Percentiles rank a stretch among this genome's conserved stretches.
These are phyloP conservation scores for Aspergillus incahuasiensis DNA, from an alignment of 495 filamentous ascomycete genomes.

Conservation along the genomic window DNA sequence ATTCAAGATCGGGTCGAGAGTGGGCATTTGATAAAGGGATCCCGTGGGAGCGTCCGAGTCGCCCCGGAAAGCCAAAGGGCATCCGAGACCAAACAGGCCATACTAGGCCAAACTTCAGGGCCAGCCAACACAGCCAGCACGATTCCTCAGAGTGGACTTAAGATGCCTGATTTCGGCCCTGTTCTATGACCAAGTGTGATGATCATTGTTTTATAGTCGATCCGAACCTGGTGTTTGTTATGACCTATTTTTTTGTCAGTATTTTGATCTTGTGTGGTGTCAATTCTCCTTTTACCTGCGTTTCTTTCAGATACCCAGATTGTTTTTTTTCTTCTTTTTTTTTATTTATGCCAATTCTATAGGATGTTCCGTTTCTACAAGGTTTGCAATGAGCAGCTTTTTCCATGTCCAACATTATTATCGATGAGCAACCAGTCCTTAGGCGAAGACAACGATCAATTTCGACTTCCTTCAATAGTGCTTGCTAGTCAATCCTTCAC, in stretches of 20 bases:
- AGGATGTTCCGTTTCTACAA: neutral
- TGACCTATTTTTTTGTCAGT: neutral
- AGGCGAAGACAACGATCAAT: too few species aligned
- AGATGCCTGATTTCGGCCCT: neutral
- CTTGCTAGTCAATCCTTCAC: too few species aligned
- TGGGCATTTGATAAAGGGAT: constrained; percentile 57
- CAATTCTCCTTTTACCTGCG: too few species aligned
- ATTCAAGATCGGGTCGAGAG: constrained; percentile 78
- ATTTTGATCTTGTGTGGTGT: too few species aligned
- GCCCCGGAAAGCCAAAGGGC: constrained; percentile 34
- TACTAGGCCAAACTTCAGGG: too few species aligned
- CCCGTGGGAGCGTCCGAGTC: constrained; percentile 51
- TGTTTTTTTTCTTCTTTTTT: constrained; percentile 13
- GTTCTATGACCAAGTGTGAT: neutral
- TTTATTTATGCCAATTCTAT: neutral
- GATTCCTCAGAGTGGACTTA: too few species aligned
- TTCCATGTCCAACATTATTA: neutral
- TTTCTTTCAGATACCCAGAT: constrained; percentile 24
- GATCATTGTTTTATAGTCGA: neutral
- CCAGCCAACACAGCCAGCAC: constrained; percentile 16
- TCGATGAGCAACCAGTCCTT: too few species aligned
- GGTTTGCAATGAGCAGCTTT: neutral
- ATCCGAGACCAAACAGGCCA: constrained; percentile 28
- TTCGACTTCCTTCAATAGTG: too few species aligned
- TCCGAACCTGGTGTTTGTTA: neutral